Conservation (phyloP, 163 green algal species). For the Coccomyxa subellipsoidea region DNA sequence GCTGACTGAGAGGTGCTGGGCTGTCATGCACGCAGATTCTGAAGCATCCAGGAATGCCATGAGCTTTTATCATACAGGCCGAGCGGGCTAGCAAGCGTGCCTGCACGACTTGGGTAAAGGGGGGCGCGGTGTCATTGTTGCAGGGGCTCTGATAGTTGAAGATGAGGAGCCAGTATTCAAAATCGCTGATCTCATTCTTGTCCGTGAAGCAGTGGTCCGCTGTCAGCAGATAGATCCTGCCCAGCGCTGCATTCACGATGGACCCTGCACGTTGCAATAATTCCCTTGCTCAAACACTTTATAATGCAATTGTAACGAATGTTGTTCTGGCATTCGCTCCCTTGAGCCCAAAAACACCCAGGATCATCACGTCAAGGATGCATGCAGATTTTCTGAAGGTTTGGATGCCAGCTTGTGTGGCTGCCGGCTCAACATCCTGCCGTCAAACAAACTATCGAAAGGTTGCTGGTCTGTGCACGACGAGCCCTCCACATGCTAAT, state of each 20-base stretch:
- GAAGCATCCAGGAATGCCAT: not conserved
- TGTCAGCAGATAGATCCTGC: not conserved
- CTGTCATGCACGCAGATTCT: not conserved
- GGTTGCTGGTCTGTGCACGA: too few relatives aligned
- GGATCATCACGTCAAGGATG: too few relatives aligned
- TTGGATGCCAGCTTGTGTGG: too few relatives aligned
- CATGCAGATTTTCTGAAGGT: too few relatives aligned
- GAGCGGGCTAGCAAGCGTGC: not conserved
- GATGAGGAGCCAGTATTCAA: conserved; percentile 3
- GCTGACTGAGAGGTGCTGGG: not conserved
- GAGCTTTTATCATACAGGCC: not conserved
- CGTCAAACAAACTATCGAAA: too few relatives aligned
- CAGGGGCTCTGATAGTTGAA: conserved; percentile 5
- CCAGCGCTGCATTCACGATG: not conserved
- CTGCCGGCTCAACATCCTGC: too few relatives aligned
- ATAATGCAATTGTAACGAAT: too few relatives aligned
- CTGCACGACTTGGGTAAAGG: not conserved
- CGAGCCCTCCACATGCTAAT: too few relatives aligned
- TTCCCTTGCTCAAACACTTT: too few relatives aligned
- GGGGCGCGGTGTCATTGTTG: not conserved
- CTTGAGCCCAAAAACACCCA: too few relatives aligned
- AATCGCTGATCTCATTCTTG: conserved; percentile 2
- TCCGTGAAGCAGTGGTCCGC: conserved; percentile 3
- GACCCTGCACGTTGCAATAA: too few relatives aligned
- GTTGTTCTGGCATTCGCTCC: too few relatives aligned